Evolutionary conservation across 805 yeast genomes (phyloP).

Genomic region (Candida succiphila): DNA sequence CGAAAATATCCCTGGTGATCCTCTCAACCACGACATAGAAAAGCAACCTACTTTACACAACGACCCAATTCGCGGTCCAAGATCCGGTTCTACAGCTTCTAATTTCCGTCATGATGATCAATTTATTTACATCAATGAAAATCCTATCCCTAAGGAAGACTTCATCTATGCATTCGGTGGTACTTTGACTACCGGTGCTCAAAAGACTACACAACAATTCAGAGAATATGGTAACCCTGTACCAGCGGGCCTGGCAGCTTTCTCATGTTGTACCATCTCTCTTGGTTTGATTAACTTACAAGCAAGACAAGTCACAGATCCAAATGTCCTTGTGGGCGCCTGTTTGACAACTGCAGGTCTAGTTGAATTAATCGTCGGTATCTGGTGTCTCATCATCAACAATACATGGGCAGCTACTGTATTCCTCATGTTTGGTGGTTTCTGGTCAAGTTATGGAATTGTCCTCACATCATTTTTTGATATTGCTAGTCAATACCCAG

Average conservation of each 20-base stretch:
- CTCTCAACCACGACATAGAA: background rate
- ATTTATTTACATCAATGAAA: conserved; percentile 30
- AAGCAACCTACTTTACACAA: background rate
- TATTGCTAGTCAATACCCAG: conserved; percentile 26
- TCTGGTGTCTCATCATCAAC: conserved; percentile 39
- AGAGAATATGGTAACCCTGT: conserved; percentile 34
- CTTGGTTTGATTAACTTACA: conserved; percentile 36
- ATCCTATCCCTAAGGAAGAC: conserved; percentile 40
- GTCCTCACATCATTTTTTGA: conserved; percentile 35
- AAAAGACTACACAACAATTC: conserved; percentile 15
- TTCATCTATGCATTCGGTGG: conserved; percentile 59
- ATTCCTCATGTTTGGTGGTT: conserved; percentile 43
- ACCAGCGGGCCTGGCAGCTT: conserved; percentile 43
- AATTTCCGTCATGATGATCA: conserved; percentile 30
- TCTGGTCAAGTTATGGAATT: conserved; percentile 42
- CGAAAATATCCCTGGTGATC: background rate
- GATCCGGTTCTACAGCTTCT: conserved; percentile 4
- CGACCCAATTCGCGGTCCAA: background rate
- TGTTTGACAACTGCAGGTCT: conserved; percentile 40
- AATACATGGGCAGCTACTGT: conserved; percentile 50
- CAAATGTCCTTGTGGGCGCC: conserved; percentile 35
- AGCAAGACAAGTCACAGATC: conserved; percentile 33
- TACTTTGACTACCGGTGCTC: conserved; percentile 32
- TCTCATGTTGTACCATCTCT: conserved; percentile 34
- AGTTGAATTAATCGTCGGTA: conserved; percentile 39